Percentiles rank a stretch among this genome's conserved stretches.
Conservation (phyloP, 1,284 basidiomycete genomes). For the Anthracocystis panici-leucophaei region DNA sequence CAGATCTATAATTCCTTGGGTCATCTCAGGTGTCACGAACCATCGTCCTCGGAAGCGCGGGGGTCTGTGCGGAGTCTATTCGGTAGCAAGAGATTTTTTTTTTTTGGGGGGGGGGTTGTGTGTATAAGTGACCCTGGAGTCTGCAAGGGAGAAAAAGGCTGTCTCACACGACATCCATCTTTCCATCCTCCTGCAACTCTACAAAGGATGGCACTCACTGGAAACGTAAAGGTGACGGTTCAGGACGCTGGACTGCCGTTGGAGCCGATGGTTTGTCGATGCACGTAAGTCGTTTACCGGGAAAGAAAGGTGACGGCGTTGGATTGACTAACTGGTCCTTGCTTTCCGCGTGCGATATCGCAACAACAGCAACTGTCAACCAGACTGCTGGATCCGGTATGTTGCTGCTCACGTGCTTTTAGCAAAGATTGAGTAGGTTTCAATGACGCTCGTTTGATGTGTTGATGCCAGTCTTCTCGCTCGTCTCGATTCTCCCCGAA, state of each 20-base stretch:
- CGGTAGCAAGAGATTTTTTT: no score
- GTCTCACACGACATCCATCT: constrained; percentile 9
- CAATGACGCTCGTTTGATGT: no score
- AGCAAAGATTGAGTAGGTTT: no score
- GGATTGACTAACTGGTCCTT: not conserved
- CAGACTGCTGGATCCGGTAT: constrained; percentile 33
- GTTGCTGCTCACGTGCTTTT: not conserved
- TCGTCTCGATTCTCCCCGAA: constrained; percentile 30
- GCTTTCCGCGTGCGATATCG: no score
- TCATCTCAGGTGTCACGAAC: no score
- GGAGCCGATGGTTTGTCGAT: constrained; percentile 27
- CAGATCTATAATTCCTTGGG: no score
- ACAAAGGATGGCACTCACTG: constrained; percentile 31
- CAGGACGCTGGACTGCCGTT: constrained; percentile 30
- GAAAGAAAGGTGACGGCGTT: not conserved
- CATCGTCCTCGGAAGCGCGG: not conserved
- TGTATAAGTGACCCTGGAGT: no score
- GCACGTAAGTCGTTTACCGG: constrained; percentile 19
- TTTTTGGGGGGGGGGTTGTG: no score
- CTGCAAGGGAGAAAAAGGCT: no score
- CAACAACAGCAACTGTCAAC: constrained; percentile 31
- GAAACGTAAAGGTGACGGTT: constrained; percentile 30
- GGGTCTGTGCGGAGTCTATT: no score
- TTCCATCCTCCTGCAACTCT: no score
- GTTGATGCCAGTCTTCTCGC: constrained; percentile 18